Evolutionary conservation across 2,329 filamentous ascomycete species (phyloP).

Genomic region (Cladosporium sp.): DNA sequence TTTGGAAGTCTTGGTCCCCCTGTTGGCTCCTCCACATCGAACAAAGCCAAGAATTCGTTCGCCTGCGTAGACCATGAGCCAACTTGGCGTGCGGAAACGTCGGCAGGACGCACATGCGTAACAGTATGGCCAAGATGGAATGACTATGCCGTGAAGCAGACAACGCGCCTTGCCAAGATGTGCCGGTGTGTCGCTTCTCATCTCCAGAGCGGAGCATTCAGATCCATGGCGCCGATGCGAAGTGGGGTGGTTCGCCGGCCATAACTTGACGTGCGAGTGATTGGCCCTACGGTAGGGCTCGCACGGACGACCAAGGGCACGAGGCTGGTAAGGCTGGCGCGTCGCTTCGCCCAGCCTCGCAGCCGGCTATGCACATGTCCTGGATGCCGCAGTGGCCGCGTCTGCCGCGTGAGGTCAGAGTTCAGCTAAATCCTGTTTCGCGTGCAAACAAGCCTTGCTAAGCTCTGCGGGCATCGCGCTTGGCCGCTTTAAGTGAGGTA

Average conservation of each 20-base stretch:
- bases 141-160: background rate
- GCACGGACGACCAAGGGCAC: background rate
- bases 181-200: background rate
- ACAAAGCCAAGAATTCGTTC: no score
- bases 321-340: background rate
- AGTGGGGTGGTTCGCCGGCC: no score
- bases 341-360: no score
- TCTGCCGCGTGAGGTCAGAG: background rate
- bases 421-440: background rate
- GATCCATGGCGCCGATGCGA: no score
- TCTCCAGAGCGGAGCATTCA: slow-evolving; percentile 1
- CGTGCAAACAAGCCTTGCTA: slow-evolving; percentile 1
- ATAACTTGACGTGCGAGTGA: no score
- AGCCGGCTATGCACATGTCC: no score
- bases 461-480: slow-evolving; percentile 5
- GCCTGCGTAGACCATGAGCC: no score
- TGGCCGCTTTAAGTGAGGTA: background rate
- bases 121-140: background rate
- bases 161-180: background rate
- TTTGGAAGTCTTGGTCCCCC: no score
- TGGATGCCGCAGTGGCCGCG: no score
- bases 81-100: no score
- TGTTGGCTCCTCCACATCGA: no score
- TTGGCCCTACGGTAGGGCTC: slow-evolving; percentile 5
- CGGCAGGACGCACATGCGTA: no score